Evolutionary conservation across 164 flowering plant genomes (phyloP).

Genomic region (Akebia trifoliata): DNA sequence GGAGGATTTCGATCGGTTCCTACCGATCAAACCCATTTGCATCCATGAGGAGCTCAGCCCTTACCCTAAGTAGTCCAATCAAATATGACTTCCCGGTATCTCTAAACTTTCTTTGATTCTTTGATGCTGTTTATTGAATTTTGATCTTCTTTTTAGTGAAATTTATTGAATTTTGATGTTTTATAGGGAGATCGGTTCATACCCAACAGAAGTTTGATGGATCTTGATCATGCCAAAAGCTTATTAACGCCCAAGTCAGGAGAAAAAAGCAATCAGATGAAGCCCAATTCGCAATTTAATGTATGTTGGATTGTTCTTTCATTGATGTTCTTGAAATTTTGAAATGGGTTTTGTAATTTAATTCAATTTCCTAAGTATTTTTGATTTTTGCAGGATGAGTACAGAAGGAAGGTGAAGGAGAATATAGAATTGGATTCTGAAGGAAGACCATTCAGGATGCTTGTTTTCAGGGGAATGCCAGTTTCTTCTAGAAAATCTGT

Average conservation of each 20-base stretch:
- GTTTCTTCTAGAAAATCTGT: conserved; percentile 26
- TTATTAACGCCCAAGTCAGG: conserved; percentile 27
- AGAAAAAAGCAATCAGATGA: not conserved
- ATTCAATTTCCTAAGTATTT: not conserved
- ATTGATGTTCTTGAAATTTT: conserved; percentile 7
- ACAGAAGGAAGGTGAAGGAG: conserved; percentile 30
- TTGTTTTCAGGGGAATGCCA: conserved; percentile 51
- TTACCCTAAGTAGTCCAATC: conserved; percentile 24
- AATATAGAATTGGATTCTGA: conserved; percentile 33
- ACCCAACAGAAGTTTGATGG: conserved; percentile 60
- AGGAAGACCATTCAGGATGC: conserved; percentile 51
- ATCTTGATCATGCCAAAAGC: conserved; percentile 46
- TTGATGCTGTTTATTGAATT: not conserved
- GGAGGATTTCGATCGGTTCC: too few species aligned
- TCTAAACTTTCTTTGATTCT: not conserved
- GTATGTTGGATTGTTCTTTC: conserved; percentile 17
- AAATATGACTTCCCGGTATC: conserved; percentile 36
- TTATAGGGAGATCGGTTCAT: conserved; percentile 53
- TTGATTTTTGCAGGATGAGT: conserved; percentile 24
- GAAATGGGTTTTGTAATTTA: not conserved
- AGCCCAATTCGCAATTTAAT: conserved; percentile 3
- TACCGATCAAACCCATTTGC: conserved; percentile 5
- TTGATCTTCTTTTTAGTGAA: not conserved
- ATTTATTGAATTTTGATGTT: not conserved
- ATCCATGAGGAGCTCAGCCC: conserved; percentile 15